phyloP scores from a whole-genome alignment of 495 filamentous ascomycete genomes.

The Parmelia sp. region DNA sequence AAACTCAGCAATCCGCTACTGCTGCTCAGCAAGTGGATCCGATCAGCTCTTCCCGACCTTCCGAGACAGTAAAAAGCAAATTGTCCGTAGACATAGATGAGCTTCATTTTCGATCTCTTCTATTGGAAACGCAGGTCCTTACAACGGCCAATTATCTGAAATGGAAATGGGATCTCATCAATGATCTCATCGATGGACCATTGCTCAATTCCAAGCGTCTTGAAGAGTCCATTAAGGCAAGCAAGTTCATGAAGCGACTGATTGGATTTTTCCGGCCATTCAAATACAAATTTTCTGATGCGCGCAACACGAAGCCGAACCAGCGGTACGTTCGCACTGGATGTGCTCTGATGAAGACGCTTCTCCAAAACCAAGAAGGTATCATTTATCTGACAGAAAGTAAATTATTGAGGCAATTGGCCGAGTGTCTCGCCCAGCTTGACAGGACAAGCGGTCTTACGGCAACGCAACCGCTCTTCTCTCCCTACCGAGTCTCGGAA shows the following conservation, averaged over 20 bases:
- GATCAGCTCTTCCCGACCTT: conserved; percentile 29
- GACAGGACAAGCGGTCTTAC: conserved; percentile 89
- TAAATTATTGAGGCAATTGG: conserved; percentile 87
- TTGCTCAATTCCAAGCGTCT: conserved; percentile 85
- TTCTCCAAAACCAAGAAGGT: conserved; percentile 79
- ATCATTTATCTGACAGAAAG: conserved; percentile 79
- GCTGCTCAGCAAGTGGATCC: conserved; percentile 18
- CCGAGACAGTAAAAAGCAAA: conserved; percentile 66
- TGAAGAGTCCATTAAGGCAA: conserved; percentile 88
- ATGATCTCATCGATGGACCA: conserved; percentile 87
- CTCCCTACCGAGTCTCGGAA: conserved; percentile 69
- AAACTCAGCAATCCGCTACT: conserved; percentile 33
- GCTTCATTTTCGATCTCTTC: conserved; percentile 71
- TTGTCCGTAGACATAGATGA: conserved; percentile 76
- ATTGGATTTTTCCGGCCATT: conserved; percentile 94
- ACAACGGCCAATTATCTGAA: conserved; percentile 80
- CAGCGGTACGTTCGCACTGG: conserved; percentile 90
- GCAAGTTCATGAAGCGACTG: conserved; percentile 90
- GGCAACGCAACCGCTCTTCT: conserved; percentile 81
- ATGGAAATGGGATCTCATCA: conserved; percentile 94
- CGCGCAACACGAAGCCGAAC: conserved; percentile 80
- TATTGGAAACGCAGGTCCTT: conserved; percentile 82
- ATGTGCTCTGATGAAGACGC: conserved; percentile 75
- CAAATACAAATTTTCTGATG: conserved; percentile 86
- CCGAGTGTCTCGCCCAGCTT: conserved; percentile 89